Evolutionary conservation across 441 rosid genomes (phyloP).

Genomic region (Jatropha podagrica): DNA sequence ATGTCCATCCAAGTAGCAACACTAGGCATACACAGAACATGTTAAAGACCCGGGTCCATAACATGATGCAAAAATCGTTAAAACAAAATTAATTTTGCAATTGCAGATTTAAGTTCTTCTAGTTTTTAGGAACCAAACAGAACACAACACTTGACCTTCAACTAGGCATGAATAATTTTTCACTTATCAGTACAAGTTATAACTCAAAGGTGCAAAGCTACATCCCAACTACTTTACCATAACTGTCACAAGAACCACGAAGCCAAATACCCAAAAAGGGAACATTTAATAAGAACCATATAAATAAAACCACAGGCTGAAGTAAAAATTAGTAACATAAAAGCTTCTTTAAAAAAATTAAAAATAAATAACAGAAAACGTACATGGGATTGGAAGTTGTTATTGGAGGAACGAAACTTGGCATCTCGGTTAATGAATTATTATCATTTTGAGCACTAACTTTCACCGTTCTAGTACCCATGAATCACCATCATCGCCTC

Average conservation of each 20-base stretch:
- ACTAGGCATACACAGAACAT: not conserved
- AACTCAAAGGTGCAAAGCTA: not conserved
- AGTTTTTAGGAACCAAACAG: constrained; percentile 1
- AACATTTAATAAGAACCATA: not conserved
- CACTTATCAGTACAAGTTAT: not conserved
- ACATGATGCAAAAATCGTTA: not conserved
- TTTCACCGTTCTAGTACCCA: constrained; percentile 44
- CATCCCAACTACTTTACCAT: not conserved
- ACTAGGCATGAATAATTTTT: not conserved
- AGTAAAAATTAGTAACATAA: not conserved
- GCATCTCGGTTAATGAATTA: constrained; percentile 47
- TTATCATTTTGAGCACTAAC: constrained; percentile 36
- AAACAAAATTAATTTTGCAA: not conserved
- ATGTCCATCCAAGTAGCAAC: not conserved
- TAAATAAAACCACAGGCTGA: not conserved
- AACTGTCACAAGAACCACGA: not conserved
- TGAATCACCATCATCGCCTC: constrained; percentile 33
- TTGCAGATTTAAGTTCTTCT: not conserved
- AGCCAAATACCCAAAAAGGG: not conserved
- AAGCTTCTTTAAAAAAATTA: not conserved
- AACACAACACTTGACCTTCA: not conserved
- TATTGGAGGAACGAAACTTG: constrained; percentile 44
- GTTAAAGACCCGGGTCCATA: not conserved
- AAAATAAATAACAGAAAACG: not conserved
- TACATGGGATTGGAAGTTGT: constrained; percentile 47